Conservation (phyloP, 2,329 filamentous ascomycete species). For the Aspergillus pseudotamarii region DNA sequence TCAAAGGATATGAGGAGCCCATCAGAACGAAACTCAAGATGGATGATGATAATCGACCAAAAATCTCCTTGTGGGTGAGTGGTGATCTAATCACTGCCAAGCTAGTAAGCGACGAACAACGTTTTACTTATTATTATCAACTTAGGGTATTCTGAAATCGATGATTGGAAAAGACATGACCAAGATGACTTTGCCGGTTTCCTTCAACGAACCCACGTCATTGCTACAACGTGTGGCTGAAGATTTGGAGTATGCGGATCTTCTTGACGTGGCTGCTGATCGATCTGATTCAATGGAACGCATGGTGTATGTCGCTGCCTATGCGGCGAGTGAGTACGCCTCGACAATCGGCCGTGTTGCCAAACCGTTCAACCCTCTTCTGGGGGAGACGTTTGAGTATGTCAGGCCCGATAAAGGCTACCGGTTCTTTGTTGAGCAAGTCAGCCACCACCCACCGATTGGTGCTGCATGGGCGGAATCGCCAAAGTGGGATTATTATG, state of each 20-base stretch:
- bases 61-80: conserved; percentile 92
- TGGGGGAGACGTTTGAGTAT: conserved; percentile 97
- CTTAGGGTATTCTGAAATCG: conserved; percentile 89
- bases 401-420: conserved; percentile 94
- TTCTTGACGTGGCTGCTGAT: conserved; percentile 85
- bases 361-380: conserved; percentile 95
- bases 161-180: conserved; percentile 99
- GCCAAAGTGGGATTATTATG: conserved; percentile 90
- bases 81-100: neutral
- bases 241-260: conserved; percentile 96
- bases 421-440: conserved; percentile 97
- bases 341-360: conserved; percentile 96
- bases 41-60: conserved; percentile 89
- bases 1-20: conserved; percentile 89
- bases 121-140: conserved; percentile 7
- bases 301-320: conserved; percentile 91
- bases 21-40: conserved; percentile 78
- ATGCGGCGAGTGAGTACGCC: conserved; percentile 94
- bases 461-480: conserved; percentile 92
- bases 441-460: conserved; percentile 94
- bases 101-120: neutral
- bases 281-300: conserved; percentile 86
- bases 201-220: conserved; percentile 97
- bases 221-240: conserved; percentile 92
- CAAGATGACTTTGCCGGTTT: conserved; percentile 97